Base-by-base conservation (phyloP, 148 eudicot genomes). In the Euryodendron excelsum region DNA sequence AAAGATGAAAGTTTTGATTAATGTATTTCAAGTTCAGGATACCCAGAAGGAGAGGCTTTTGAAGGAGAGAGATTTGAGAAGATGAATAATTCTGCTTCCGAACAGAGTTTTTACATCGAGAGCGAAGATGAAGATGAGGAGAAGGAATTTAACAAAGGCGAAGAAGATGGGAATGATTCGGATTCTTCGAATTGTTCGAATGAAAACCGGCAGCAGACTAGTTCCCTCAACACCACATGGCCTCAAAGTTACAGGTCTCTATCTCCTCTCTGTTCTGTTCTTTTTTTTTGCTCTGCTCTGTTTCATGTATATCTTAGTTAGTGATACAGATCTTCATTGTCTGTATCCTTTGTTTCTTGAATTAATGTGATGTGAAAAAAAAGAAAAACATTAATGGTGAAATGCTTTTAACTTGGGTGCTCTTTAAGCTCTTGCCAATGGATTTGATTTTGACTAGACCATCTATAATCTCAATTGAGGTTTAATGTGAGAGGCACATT, bases 161-260 rank as follows among this genome's bases (percentile, higher is more conserved):
- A 84, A 14, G 83, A 84, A 37, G 90, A 81, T 53, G 94, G 84
- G 18, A 79, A 82, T 45, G 92, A 87, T 78, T 92, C 97, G 0
- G 98, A 89, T 72, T 80, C 82, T 36, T 91, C 94, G 0, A 76
- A 81, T 81, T 80, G 79, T 56, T 91, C 89, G 0, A 65, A 76
- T 44, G 93, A 82, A n/a, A 78, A 77, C 28, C 72, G 73, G 33
- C 88, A 69, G 45, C 83, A 84, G 33, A 87, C 88, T n/a, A 83
- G 76, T 84, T 95, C 98, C 2, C 78, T 84, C 39, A 79, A 80
- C 67, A 80, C 93, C 23, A 52, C 92, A 37, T 95, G 98, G 98
- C 98, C 98, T 84, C 97, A 90, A 81, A 95, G 96, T 89, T 95
- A 95, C 84, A 89, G 96, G 98, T 92, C 84, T 74, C 45, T 53